A percentile compares a stretch with the other conserved stretches of the same genome.
Conservation (phyloP, 805 yeast genomes). For the Yueomyces sp. region DNA sequence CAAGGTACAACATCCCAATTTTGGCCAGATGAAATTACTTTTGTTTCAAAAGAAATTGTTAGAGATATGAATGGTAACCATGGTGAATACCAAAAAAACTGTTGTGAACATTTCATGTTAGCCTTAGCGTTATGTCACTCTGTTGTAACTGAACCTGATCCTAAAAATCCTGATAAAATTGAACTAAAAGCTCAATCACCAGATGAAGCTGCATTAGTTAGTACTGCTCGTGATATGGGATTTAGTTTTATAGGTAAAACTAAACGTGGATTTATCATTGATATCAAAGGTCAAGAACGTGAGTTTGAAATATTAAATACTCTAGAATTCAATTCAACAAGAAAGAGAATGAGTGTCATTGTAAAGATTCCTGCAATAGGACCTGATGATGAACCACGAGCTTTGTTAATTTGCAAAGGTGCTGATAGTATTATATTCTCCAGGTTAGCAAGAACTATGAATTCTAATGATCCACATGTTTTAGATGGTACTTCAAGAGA, state of each 20-base stretch:
- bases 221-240: conserved; percentile 71
- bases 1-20: conserved; percentile 28
- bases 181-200: conserved; percentile 71
- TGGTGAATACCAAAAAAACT: conserved; percentile 35
- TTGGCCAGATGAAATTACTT: conserved; percentile 52
- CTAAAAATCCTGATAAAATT: conserved; percentile 40
- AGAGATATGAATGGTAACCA: conserved; percentile 40
- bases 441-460: conserved; percentile 32
- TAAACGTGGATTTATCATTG: conserved; percentile 51
- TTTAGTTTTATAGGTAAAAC: conserved; percentile 53
- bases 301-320: conserved; percentile 63
- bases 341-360: conserved; percentile 81
- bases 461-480: conserved; percentile 31
- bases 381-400: conserved; percentile 38
- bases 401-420: conserved; percentile 67
- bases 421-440: conserved; percentile 73
- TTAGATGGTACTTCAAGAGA: conserved; percentile 57
- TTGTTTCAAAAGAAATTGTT: conserved; percentile 53
- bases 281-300: conserved; percentile 55
- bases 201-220: conserved; percentile 79
- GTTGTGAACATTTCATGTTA: conserved; percentile 63
- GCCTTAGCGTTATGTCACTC: conserved; percentile 71
- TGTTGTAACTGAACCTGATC: conserved; percentile 57
- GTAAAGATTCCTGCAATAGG: conserved; percentile 45
- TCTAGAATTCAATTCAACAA: conserved; percentile 68